Conservation (phyloP, 192 early-diverging fungal species). For the Podochytrium sp. region DNA sequence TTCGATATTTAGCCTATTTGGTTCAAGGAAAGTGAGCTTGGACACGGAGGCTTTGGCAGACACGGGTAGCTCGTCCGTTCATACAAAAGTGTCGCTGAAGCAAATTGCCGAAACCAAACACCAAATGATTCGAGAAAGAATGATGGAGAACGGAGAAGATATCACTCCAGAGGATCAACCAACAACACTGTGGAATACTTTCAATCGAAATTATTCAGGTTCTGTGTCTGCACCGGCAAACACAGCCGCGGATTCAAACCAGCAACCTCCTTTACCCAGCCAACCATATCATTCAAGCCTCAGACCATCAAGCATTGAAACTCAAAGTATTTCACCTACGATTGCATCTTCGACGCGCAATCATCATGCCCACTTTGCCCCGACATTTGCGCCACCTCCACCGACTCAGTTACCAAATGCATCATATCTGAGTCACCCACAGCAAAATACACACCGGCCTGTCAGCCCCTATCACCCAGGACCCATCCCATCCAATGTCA, state of each 20-base stretch:
- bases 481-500: too few species aligned
- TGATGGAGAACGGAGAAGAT: neutral
- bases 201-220: too few species aligned
- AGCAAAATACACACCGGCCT: too few species aligned
- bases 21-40: neutral
- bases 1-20: neutral
- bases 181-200: neutral
- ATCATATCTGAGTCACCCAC: too few species aligned
- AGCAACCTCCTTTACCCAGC: neutral
- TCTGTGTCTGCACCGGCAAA: neutral
- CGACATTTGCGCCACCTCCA: neutral
- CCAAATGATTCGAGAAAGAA: neutral
- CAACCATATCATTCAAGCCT: too few species aligned
- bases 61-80: too few species aligned
- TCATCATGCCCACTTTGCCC: neutral
- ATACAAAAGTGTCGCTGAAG: neutral
- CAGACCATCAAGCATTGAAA: neutral
- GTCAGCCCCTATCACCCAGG: too few species aligned
- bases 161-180: neutral
- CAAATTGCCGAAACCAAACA: constrained; percentile 10
- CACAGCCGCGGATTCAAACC: neutral
- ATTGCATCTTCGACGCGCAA: neutral
- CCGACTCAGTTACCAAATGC: too few species aligned
- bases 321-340: neutral
- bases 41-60: neutral